Conservation (phyloP, 106 monocot genomes). For the Dactylorhiza incarnata region DNA sequence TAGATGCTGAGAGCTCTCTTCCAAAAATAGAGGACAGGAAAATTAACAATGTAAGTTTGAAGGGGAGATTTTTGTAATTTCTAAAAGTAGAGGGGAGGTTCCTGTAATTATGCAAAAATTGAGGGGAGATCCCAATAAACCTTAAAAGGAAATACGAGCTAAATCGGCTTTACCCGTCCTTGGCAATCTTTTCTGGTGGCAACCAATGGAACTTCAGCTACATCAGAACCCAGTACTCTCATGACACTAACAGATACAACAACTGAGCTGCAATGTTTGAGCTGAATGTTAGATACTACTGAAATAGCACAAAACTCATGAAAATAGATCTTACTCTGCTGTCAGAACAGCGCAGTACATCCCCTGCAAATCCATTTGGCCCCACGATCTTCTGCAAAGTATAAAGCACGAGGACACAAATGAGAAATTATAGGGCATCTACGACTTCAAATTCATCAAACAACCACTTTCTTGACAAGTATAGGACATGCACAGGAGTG, state of each 20-base stretch:
- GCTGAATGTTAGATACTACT: neutral
- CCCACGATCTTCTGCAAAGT: slow-evolving; percentile 36
- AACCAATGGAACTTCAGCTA: slow-evolving; percentile 78
- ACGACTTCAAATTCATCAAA: neutral
- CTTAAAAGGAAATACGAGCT: neutral
- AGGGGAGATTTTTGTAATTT: too few relatives aligned
- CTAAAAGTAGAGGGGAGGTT: too few relatives aligned
- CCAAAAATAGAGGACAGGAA: neutral
- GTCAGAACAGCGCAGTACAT: slow-evolving; percentile 79
- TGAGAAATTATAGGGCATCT: neutral
- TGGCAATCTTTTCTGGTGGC: slow-evolving; percentile 59
- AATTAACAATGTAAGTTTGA: neutral
- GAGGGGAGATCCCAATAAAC: too few relatives aligned
- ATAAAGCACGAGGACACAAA: neutral
- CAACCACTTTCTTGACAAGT: neutral
- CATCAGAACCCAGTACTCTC: slow-evolving; percentile 58
- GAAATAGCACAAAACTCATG: neutral
- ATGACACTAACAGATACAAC: slow-evolving; percentile 64
- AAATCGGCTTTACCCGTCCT: slow-evolving; percentile 32
- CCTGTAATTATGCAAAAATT: too few relatives aligned
- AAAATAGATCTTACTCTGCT: slow-evolving; percentile 11
- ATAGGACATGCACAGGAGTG: too few relatives aligned
- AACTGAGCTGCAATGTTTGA: slow-evolving; percentile 36
- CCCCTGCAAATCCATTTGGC: slow-evolving; percentile 73
- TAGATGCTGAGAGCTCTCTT: neutral